Evolutionary conservation across 164 flowering plant species (phyloP), one percentile per base, ranked within the genome.

Genomic region (Cinnamomum micranthum): DNA sequence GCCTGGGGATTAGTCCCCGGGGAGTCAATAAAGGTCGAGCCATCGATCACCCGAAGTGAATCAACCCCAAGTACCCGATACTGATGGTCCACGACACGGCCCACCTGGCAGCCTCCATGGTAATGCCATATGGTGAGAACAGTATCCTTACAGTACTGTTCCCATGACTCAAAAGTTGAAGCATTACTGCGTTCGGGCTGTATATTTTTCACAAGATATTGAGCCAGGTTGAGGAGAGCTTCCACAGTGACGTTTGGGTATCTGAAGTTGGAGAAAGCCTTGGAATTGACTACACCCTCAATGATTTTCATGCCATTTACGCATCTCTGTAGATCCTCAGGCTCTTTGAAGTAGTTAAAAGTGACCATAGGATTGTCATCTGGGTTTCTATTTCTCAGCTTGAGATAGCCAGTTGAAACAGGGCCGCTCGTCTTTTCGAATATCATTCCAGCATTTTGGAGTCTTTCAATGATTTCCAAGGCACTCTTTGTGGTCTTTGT

Each of bases 1-100:
- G 96, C 98, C 79, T 93, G 96, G 5, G 96, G 96, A 84, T 93
- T 93, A 23, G 97, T 90, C 20, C 98, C 98, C 0, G 96, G 98
- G 1, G 98, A 89, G 65, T 59, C 2, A 70, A 65, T 28, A 69
- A 90, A 90, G 0, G 96, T 92, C 0, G 94, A 90, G 0, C 93
- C 93, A 80, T 92, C 97, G 14, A 92, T 78, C 19, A 77, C 60
- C 47, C 98, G 80, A 23, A 94, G 82, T 0, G 85, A 83, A 65
- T 91, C 77, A 20, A 75, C 58, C 12, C 73, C 77, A 19, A 75
- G 73, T 13, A 75, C 77, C 33, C 51, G 33, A 23, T 69, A 60
- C 19, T 69, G 68, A 14, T 69, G 77, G 35, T 69, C 77, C 14
- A 69, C 77, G 17, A 94, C 98, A 64, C 58, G 76, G 6, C 84